Evolutionary conservation across 768 basidiomycete species (phyloP).

Genomic region (Coprinellus aureogranulatus): DNA sequence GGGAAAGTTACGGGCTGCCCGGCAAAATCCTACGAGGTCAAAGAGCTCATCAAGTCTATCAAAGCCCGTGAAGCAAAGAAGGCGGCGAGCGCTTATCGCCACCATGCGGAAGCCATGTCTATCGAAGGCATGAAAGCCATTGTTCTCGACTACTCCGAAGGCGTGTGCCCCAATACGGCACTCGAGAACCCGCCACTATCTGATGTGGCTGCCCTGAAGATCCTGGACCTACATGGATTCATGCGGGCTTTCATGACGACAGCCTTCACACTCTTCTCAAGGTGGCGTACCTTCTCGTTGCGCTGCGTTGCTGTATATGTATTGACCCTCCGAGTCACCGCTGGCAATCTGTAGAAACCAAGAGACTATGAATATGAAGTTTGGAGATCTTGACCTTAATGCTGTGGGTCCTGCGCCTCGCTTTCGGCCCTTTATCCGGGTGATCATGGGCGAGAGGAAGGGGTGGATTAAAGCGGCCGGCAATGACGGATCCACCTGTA

Average conservation of each 20-base stretch:
- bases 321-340: background rate
- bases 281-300: too few relatives aligned
- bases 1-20: slow-evolving; percentile 27
- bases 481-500: slow-evolving; percentile 15
- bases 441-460: slow-evolving; percentile 23
- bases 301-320: background rate
- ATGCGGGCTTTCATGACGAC: slow-evolving; percentile 26
- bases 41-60: slow-evolving; percentile 21
- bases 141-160: slow-evolving; percentile 27
- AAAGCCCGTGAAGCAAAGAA: slow-evolving; percentile 19
- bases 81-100: slow-evolving; percentile 18
- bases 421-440: slow-evolving; percentile 15
- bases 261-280: slow-evolving; percentile 29
- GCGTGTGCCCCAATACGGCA: slow-evolving; percentile 12
- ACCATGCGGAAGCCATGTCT: slow-evolving; percentile 32
- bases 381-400: slow-evolving; percentile 18
- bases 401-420: slow-evolving; percentile 15
- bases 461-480: slow-evolving; percentile 29
- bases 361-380: slow-evolving; percentile 24
- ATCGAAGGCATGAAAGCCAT: slow-evolving; percentile 27
- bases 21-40: slow-evolving; percentile 20
- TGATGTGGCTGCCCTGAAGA: slow-evolving; percentile 7
- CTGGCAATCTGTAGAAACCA: slow-evolving; percentile 23
- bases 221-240: slow-evolving; percentile 23
- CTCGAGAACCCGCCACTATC: slow-evolving; percentile 2